phyloP scores from a whole-genome alignment of 2,329 filamentous ascomycete genomes.

The Colletotrichum cordylinicola region DNA sequence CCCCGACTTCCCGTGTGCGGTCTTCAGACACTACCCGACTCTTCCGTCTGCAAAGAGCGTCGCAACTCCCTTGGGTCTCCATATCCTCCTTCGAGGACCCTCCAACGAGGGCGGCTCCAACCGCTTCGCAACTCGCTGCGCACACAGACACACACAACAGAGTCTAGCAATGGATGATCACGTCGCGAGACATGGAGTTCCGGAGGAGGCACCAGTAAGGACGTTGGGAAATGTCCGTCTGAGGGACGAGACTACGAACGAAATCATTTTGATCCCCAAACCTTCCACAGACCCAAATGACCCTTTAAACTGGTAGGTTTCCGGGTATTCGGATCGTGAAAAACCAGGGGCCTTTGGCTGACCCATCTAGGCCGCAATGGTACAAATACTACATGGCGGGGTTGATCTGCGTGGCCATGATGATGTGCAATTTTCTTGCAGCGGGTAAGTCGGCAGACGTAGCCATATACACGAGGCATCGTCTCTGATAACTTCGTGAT shows the following conservation, averaged over 20 bases:
- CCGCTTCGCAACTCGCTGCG: not conserved
- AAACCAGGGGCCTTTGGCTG: not conserved
- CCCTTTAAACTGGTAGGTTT: constrained; percentile 54
- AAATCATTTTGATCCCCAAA: constrained; percentile 53
- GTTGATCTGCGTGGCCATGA: constrained; percentile 57
- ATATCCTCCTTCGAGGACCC: not conserved
- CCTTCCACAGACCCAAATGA: constrained; percentile 55
- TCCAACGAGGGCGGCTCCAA: not conserved
- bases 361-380: constrained; percentile 40
- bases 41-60: not conserved
- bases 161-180: not conserved
- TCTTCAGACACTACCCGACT: not conserved
- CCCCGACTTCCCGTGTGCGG: not conserved
- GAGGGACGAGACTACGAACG: constrained; percentile 45
- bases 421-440: constrained; percentile 62
- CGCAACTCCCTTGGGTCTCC: not conserved
- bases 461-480: not conserved
- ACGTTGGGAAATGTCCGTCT: constrained; percentile 48
- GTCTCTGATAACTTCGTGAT: not conserved
- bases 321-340: not conserved
- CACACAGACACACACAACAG: not conserved
- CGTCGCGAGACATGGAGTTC: not conserved
- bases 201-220: constrained; percentile 17
- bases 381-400: constrained; percentile 56
- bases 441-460: constrained; percentile 40